Base-by-base conservation (phyloP, 345 rosid species). In the Mercurialis annua region DNA sequence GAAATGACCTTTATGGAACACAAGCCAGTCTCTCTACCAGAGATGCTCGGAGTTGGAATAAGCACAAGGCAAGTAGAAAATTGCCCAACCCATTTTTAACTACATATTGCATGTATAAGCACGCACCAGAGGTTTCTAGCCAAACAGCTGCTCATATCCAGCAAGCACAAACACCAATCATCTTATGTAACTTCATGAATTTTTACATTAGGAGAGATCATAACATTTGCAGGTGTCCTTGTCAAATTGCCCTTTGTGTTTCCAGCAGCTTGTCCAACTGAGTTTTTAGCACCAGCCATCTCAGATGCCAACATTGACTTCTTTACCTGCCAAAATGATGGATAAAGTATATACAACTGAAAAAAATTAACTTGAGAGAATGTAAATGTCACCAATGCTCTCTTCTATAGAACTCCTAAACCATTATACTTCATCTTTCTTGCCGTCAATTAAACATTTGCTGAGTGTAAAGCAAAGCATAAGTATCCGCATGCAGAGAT, bases 131-230 rank as follows among this genome's bases (percentile, higher is more conserved):
- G 65, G 70, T 72, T 50, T 17, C 58, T 68, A 1, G 59, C 36
- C 21, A 57, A 57, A 55, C 34, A 64, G 31, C 21, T 34, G 26
- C 51, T 1, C 17, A 59, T 2, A 14, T 61, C 56, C 64, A 51
- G 50, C 64, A 71, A 51, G 50, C 64, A 71, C 16, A 17, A 34
- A 48, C 9, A 40, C 18, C 59, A 48, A 52, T 24, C 43, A 70
- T 40, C 49, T 77, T 75, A 68, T 51, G 69, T 59, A 54, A 69
- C 76, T 64, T 69, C 67, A 31, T 59, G 76, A 56, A 70, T 69
- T 78, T 86, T 77, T 70, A 82, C 60, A 72, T 86, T 83, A 55
- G 90, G 79, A n/a, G 88, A 77, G 10, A 85, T 82, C 67, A 86
- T 29, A 44, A 78, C 52, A 72, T 83, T 90, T 26, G 84, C 81